Evolutionary conservation across 768 basidiomycete genomes (phyloP), one percentile per base, ranked within the genome.

Genomic region (Myochromella boudieri): DNA sequence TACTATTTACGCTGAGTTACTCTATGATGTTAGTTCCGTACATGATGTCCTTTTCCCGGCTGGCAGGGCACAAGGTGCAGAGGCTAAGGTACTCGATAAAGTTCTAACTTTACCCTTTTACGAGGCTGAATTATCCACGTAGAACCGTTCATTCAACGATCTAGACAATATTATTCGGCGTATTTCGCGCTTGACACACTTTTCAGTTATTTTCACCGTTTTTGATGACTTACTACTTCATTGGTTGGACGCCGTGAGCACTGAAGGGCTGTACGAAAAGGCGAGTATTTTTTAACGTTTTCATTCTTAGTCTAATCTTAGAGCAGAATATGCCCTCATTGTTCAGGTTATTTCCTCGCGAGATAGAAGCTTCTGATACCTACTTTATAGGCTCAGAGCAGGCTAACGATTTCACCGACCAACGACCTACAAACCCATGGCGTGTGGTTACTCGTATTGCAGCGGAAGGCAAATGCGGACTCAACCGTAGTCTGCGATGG

Each of bases 161-260:
- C 71, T 64, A 42, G 80, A 82, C 44, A 62, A 60, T 34, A 58
- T 72, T 27, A 66, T 89, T 29, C 74, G 76, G 21, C 65, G 65
- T 28, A 75, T 88, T 37, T 70, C 76, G 36, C 79, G 77, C 54
- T 59, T 88, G 7, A 70, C 68, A 5, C 80, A 84, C 38, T 63
- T 66, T 22, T 74, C 73, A 5, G 70, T 83, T 8, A 61, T 77
- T 27, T 86, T 84, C 65, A 77, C 71, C 14, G 62, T 71, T 6
- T 80, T 84, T 53, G 81, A 86, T 42, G 70, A 71, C 42, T 54
- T 88, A 22, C 78, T 86, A 54, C 55, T 78, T 36, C 66, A 66
- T 26, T 88, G 86, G 84, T 64, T 89, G 31, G 69, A 81, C 37
- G 64, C 69, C 12, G 65, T 76, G 4, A 66, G 72, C 15, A 50